Base-by-base conservation (phyloP, 139 green algal genomes). In the Asterochloris erici region DNA sequence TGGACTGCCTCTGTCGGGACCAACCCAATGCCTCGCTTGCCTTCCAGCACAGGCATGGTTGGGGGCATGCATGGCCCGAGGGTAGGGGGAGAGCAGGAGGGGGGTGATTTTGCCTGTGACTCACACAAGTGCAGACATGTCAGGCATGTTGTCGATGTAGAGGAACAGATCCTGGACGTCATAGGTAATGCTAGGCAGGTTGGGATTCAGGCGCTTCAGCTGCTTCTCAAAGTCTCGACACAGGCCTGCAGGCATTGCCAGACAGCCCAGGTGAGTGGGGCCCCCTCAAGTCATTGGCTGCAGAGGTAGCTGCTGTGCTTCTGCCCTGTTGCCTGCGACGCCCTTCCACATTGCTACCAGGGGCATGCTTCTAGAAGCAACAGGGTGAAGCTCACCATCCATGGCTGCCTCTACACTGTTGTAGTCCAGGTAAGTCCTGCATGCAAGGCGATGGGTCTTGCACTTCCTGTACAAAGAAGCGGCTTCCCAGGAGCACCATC, bases 141-240 rank as follows among this genome's bases (percentile, higher is more conserved):
- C 78, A 17, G 69, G 61, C 83, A 82, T 79, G 26, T 63, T 28
- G 74, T 91, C 85, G 14, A 90, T 77, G 76, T 88, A 92, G 6
- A 63, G 70, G 79, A 87, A 89, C n/a, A 91, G 84, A 38, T 92
- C 88, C 21, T 27, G 21, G 16, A 90, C 87, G 70, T 91, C 87
- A 68, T 91, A 91, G 19, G 87, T 90, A 79, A 92, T 91, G 77
- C 86, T 90, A 10, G 69, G 60, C 74, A 88, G 24, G 29, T 78
- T 82, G 11, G 88, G 88, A 80, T 92, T 90, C 26, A 88, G 75
- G 27, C 88, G 68, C 77, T 89, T 88, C 66, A 92, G 88, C 74
- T 83, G 83, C 73, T 68, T 79, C 81, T 92, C 89, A 82, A 91
- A 92, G 27, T 89, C 82, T 60, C 79, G 38, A 61, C 89, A 92